phyloP scores from a whole-genome alignment of 1,284 basidiomycete species.

The Termitomyces sp. region DNA sequence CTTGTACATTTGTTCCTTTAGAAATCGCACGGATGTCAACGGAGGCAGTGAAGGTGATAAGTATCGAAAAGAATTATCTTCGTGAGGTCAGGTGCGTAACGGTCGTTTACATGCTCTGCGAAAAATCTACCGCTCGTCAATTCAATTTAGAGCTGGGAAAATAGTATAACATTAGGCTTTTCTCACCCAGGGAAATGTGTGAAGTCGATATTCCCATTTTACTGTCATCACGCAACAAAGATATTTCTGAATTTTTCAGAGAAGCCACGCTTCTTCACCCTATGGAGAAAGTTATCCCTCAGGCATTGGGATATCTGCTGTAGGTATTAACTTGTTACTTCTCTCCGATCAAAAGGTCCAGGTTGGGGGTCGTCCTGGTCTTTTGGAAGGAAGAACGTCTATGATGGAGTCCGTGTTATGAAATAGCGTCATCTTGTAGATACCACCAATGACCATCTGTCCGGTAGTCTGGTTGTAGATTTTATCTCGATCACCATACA shows the following conservation, averaged over 20 bases:
- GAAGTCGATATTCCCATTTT: conserved; percentile 24
- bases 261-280: neutral
- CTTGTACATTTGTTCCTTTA: conserved; percentile 29
- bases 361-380: conserved; percentile 40
- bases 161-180: neutral
- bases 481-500: neutral
- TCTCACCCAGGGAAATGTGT: conserved; percentile 29
- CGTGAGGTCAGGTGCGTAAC: conserved; percentile 34
- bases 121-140: conserved; percentile 38
- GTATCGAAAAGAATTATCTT: conserved; percentile 36
- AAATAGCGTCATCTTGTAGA: conserved; percentile 31
- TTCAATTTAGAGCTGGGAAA: neutral
- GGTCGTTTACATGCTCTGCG: conserved; percentile 40
- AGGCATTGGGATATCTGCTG: conserved; percentile 39
- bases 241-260: conserved; percentile 29
- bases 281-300: conserved; percentile 24
- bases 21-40: conserved; percentile 29
- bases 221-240: conserved; percentile 45
- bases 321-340: conserved; percentile 42
- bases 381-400: conserved; percentile 53
- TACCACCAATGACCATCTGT: conserved; percentile 40
- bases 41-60: conserved; percentile 34
- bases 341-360: conserved; percentile 40
- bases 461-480: neutral
- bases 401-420: conserved; percentile 40